Percentiles rank a stretch among this genome's conserved stretches.
Evolutionary conservation across 2,329 filamentous ascomycete species (phyloP).

Genomic region (Stagonosporopsis rhizophila): DNA sequence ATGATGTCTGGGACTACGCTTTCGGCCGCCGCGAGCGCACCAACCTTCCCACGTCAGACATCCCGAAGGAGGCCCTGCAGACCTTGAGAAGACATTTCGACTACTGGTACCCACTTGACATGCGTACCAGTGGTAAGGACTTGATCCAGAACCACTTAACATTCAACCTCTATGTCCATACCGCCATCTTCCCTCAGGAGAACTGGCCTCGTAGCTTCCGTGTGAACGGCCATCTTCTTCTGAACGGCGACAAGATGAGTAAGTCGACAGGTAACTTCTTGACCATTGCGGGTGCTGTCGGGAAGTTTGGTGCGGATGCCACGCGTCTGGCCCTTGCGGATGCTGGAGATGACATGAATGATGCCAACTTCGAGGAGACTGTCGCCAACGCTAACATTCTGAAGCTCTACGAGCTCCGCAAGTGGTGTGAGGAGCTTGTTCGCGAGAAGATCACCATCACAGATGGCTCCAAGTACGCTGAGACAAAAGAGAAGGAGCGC

Average conservation of each 20-base stretch:
- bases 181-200: slow-evolving; percentile 84
- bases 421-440: slow-evolving; percentile 90
- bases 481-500: slow-evolving; percentile 52
- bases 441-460: slow-evolving; percentile 63
- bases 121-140: slow-evolving; percentile 86
- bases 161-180: slow-evolving; percentile 93
- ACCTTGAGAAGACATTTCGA: slow-evolving; percentile 90
- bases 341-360: slow-evolving; percentile 90
- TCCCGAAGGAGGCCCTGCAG: slow-evolving; percentile 75
- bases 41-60: slow-evolving; percentile 72
- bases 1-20: slow-evolving; percentile 96
- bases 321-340: slow-evolving; percentile 91
- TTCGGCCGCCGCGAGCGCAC: slow-evolving; percentile 80
- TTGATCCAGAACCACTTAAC: slow-evolving; percentile 81
- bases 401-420: slow-evolving; percentile 79
- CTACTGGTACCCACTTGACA: slow-evolving; percentile 95
- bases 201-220: slow-evolving; percentile 90
- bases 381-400: slow-evolving; percentile 93
- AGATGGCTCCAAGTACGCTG: slow-evolving; percentile 52
- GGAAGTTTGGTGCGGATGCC: slow-evolving; percentile 95
- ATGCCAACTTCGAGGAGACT: slow-evolving; percentile 96
- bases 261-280: slow-evolving; percentile 98
- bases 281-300: slow-evolving; percentile 82
- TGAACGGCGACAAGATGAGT: slow-evolving; percentile 98
- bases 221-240: slow-evolving; percentile 88